Evolutionary conservation across 768 basidiomycete genomes (phyloP).

Genomic region (Lactarius hatsudake): DNA sequence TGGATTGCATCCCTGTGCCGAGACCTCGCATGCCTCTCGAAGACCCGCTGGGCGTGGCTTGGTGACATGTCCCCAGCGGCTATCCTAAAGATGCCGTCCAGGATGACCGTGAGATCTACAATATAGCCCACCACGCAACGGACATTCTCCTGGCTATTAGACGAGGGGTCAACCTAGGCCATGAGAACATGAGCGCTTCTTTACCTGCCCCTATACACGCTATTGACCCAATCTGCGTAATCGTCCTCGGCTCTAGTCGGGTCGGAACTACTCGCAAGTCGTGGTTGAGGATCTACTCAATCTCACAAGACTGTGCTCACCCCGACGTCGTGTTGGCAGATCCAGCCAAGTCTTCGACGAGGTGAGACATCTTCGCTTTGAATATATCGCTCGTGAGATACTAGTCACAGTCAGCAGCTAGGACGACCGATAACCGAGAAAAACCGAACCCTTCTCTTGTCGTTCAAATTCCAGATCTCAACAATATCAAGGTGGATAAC

Average conservation of each 20-base stretch:
- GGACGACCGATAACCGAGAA: too few relatives aligned
- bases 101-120: conserved; percentile 9
- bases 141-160: conserved; percentile 3
- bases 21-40: neutral
- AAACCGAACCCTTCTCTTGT: conserved; percentile 2
- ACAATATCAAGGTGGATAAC: conserved; percentile 9
- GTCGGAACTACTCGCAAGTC: neutral
- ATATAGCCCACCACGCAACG: conserved; percentile 15
- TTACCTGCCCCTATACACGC: conserved; percentile 1
- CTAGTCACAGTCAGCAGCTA: neutral
- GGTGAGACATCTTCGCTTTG: neutral
- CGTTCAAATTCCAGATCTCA: conserved; percentile 7
- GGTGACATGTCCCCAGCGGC: neutral
- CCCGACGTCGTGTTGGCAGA: neutral
- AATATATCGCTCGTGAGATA: conserved; percentile 4
- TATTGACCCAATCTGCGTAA: neutral
- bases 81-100: neutral
- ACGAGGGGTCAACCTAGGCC: neutral
- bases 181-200: neutral
- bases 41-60: neutral
- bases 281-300: neutral
- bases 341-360: neutral
- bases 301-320: neutral
- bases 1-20: neutral
- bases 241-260: neutral